Evolutionary conservation across 306 rosid genomes (phyloP).

Genomic region (Prunus kanzakura): DNA sequence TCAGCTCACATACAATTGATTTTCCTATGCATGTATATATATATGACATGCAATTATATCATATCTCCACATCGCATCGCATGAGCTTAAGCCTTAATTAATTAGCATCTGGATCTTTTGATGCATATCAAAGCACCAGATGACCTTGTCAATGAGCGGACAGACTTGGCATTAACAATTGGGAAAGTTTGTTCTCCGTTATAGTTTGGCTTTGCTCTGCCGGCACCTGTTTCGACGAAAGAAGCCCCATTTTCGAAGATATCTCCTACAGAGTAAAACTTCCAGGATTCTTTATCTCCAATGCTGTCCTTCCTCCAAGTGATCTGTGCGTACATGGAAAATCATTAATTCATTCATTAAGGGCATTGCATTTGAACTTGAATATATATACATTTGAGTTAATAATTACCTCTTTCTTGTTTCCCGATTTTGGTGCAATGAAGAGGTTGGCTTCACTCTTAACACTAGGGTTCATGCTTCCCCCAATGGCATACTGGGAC

Average conservation of each 20-base stretch:
- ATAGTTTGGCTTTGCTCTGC: constrained; percentile 29
- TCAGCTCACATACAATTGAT: no score
- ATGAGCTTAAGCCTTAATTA: background rate
- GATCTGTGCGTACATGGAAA: background rate
- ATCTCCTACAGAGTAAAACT: constrained; percentile 33
- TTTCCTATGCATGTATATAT: no score
- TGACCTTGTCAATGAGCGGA: constrained; percentile 31
- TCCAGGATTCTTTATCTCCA: constrained; percentile 5
- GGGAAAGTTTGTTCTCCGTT: constrained; percentile 19
- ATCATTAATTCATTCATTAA: background rate
- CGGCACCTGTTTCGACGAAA: constrained; percentile 17
- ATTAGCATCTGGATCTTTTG: constrained; percentile 21
- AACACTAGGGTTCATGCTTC: constrained; percentile 36
- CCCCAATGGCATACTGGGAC: constrained; percentile 35
- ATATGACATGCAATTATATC: no score
- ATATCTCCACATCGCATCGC: no score
- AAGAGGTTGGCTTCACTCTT: constrained; percentile 38
- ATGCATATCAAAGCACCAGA: constrained; percentile 41
- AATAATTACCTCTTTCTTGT: constrained; percentile 22
- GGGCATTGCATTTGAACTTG: background rate
- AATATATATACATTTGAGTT: background rate
- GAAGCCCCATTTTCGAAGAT: constrained; percentile 44
- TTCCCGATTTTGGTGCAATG: constrained; percentile 26
- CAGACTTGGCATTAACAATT: constrained; percentile 26
- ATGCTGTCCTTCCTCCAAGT: constrained; percentile 10